Conservation (phyloP, 106 monocot genomes). For the Amphibolis antarctica region DNA sequence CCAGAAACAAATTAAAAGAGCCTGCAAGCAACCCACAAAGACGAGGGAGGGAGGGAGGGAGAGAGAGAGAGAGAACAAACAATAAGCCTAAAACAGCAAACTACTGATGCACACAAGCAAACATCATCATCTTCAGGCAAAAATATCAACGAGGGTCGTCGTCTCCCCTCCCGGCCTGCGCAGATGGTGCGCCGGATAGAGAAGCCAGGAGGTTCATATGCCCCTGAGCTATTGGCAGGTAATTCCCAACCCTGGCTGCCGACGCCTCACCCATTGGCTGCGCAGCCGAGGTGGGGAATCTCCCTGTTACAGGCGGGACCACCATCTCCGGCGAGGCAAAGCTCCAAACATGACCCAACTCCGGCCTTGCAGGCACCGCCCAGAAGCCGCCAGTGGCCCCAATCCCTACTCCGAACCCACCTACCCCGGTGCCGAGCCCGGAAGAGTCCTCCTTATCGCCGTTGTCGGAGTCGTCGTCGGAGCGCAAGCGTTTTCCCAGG, state of each 20-base stretch:
- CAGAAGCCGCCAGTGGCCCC: constrained; percentile 35
- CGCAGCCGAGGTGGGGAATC: constrained; percentile 14
- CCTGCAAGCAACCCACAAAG: background rate
- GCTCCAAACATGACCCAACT: constrained; percentile 85
- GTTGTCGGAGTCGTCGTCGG: constrained; percentile 12
- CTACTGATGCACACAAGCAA: background rate
- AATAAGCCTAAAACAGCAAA: background rate
- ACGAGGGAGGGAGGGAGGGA: background rate
- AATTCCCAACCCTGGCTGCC: constrained; percentile 64
- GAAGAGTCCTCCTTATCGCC: constrained; percentile 13
- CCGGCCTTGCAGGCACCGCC: constrained; percentile 68
- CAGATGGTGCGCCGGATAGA: constrained; percentile 31
- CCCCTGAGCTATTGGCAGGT: constrained; percentile 62
- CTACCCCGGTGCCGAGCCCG: constrained; percentile 2
- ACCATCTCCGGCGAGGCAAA: constrained; percentile 63
- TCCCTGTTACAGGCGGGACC: constrained; percentile 17
- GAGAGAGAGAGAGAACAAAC: background rate
- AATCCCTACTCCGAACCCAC: constrained; percentile 6
- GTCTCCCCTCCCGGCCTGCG: constrained; percentile 36
- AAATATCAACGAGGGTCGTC: constrained; percentile 41
- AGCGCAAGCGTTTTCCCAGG: constrained; percentile 35
- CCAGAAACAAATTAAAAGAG: background rate
- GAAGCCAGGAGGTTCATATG: constrained; percentile 76
- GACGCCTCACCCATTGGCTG: constrained; percentile 48
- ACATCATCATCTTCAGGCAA: background rate